Percentiles rank a stretch among this genome's conserved stretches.
Conservation (phyloP, 805 yeast species). For the Kazachstania africana region DNA sequence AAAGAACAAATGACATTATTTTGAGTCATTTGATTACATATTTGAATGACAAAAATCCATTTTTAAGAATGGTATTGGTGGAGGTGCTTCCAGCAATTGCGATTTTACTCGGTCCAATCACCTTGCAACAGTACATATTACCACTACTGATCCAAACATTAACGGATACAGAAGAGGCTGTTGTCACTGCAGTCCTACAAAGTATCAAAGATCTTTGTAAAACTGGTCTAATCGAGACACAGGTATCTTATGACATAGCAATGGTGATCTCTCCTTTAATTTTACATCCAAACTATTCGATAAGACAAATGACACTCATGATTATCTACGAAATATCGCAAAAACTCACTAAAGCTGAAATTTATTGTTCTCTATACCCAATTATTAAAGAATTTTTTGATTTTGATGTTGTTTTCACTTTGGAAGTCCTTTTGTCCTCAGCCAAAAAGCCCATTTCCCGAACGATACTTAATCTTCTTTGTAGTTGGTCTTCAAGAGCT, state of each 20-base stretch:
- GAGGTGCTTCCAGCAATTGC: conserved; percentile 63
- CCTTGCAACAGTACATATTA: conserved; percentile 76
- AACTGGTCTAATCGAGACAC: conserved; percentile 43
- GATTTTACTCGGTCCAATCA: conserved; percentile 66
- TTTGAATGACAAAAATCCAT: conserved; percentile 64
- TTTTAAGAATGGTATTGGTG: conserved; percentile 59
- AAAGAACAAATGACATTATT: conserved; percentile 77
- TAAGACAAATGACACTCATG: conserved; percentile 54
- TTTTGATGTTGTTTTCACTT: conserved; percentile 62
- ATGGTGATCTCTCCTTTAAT: conserved; percentile 42
- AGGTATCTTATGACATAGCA: conserved; percentile 44
- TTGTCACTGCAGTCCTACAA: conserved; percentile 57
- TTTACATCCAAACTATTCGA: conserved; percentile 81
- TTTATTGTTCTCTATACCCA: conserved; percentile 75
- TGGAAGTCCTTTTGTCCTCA: conserved; percentile 56
- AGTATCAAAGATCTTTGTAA: conserved; percentile 44
- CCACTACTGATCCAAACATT: conserved; percentile 79
- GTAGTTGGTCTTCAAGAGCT: conserved; percentile 61
- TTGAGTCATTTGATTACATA: conserved; percentile 87
- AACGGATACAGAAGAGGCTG: conserved; percentile 73
- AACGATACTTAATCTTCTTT: conserved; percentile 48
- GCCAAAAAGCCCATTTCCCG: conserved; percentile 57
- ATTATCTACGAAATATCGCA: conserved; percentile 52
- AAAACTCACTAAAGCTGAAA: conserved; percentile 62
- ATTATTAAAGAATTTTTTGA: conserved; percentile 63